Evolutionary conservation across 169 alveolate species (phyloP).

Genomic region (Plasmodium billcollinsi): DNA sequence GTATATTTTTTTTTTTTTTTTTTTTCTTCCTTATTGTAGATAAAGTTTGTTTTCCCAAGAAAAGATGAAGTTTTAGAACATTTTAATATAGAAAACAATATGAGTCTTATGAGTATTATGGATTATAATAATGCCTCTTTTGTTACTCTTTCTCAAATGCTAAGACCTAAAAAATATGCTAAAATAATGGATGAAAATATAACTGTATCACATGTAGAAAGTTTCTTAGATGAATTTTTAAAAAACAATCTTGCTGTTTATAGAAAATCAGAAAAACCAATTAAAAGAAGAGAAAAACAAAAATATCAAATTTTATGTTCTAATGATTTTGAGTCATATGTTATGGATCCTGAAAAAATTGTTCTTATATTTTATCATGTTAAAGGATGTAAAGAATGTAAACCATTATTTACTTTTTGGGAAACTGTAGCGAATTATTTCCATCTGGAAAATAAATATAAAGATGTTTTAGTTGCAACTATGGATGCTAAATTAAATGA

Average conservation of each 20-base stretch:
- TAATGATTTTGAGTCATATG: conserved; percentile 57
- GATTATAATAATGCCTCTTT: conserved; percentile 49
- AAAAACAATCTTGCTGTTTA: conserved; percentile 25
- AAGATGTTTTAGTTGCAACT: conserved; percentile 65
- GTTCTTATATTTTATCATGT: conserved; percentile 68
- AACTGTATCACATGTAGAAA: conserved; percentile 9
- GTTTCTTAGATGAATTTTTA: conserved; percentile 12
- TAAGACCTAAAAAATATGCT: conserved; percentile 54
- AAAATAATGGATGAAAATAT: conserved; percentile 17
- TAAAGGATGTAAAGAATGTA: conserved; percentile 73
- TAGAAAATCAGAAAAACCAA: conserved; percentile 30
- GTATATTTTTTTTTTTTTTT: not conserved
- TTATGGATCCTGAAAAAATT: conserved; percentile 47
- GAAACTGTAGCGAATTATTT: conserved; percentile 33
- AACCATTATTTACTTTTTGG: conserved; percentile 52
- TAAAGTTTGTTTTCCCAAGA: conserved; percentile 62
- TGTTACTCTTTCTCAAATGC: conserved; percentile 6
- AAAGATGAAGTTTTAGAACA: conserved; percentile 41
- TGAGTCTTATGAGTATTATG: conserved; percentile 15
- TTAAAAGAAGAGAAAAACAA: conserved; percentile 35
- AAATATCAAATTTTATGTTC: conserved; percentile 50
- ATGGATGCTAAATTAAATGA: conserved; percentile 74
- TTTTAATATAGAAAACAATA: conserved; percentile 1
- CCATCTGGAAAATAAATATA: conserved; percentile 43
- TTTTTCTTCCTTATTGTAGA: not conserved